Conservation (phyloP, 139 green algal species). For the Chlamydomonas schloesseri region DNA sequence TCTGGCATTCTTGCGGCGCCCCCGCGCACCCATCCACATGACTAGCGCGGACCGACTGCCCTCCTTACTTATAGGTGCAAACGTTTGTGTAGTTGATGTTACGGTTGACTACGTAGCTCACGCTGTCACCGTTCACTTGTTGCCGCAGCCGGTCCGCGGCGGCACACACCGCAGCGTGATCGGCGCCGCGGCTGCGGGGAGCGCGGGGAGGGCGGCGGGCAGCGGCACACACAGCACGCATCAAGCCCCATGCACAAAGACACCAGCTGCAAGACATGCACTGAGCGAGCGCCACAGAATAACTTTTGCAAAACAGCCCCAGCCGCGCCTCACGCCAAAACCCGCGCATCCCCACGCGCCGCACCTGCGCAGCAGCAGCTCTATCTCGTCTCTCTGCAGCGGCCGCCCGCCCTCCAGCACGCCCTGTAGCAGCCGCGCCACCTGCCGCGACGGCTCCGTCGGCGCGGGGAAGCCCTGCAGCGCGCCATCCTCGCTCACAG, state of each 20-base stretch:
- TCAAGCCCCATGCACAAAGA: too few species aligned
- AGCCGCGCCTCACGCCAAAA: too few species aligned
- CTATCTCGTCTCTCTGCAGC: conserved; percentile 64
- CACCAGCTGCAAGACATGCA: too few species aligned
- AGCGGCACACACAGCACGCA: too few species aligned
- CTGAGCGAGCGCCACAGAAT: too few species aligned
- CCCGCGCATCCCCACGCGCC: too few species aligned
- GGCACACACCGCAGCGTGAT: conserved; percentile 69
- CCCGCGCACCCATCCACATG: too few species aligned
- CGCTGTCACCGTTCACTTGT: conserved; percentile 71
- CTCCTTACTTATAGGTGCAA: conserved; percentile 66
- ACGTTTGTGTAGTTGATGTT: conserved; percentile 98
- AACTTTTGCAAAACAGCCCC: too few species aligned
- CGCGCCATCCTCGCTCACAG: conserved; percentile 42
- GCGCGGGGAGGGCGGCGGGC: too few species aligned
- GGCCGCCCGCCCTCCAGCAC: conserved; percentile 41
- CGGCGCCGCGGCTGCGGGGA: conserved; percentile 69
- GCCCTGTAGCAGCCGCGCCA: conserved; percentile 30
- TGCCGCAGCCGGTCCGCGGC: conserved; percentile 77
- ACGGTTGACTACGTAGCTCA: conserved; percentile 84
- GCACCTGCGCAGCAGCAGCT: conserved; percentile 62
- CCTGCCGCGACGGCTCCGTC: neutral
- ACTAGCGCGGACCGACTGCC: too few species aligned
- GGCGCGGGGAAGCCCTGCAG: conserved; percentile 40
- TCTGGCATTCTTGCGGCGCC: too few species aligned